A percentile compares a stretch with the other conserved stretches of the same genome.
phyloP scores from a whole-genome alignment of 257 asterid genomes.

The Coffea canephora region DNA sequence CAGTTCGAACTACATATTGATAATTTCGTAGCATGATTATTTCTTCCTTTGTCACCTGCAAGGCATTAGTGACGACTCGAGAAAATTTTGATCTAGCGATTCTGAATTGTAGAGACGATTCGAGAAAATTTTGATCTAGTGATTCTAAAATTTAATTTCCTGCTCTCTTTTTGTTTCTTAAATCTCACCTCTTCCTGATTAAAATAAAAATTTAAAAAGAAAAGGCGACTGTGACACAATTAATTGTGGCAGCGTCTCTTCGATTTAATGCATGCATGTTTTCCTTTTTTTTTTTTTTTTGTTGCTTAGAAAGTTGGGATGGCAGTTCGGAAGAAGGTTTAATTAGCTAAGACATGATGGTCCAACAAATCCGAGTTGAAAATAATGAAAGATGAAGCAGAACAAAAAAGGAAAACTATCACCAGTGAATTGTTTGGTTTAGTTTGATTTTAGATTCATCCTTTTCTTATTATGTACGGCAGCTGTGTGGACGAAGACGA shows the following conservation, averaged over 20 bases:
- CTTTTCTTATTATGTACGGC: neutral
- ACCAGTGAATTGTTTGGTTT: neutral
- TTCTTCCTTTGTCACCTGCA: neutral
- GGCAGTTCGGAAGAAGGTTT: neutral
- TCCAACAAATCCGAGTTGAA: neutral
- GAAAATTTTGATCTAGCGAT: no score
- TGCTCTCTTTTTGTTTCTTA: no score
- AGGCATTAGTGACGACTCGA: no score
- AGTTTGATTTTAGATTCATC: conserved; percentile 1
- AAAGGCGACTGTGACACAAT: neutral
- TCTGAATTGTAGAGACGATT: no score
- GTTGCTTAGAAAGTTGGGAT: neutral
- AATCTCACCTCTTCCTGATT: no score
- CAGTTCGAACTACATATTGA: neutral
- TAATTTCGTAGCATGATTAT: neutral
- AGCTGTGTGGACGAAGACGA: neutral
- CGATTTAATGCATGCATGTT: neutral
- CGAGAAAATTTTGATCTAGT: no score
- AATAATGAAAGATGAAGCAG: neutral
- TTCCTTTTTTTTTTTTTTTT: neutral
- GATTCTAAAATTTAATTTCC: no score
- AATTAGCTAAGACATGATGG: neutral
- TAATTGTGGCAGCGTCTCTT: neutral
- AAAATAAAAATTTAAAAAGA: no score
- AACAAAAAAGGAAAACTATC: neutral